Conservation (phyloP, 2,329 filamentous ascomycete genomes). For the Fusarium sterilihyphosum region DNA sequence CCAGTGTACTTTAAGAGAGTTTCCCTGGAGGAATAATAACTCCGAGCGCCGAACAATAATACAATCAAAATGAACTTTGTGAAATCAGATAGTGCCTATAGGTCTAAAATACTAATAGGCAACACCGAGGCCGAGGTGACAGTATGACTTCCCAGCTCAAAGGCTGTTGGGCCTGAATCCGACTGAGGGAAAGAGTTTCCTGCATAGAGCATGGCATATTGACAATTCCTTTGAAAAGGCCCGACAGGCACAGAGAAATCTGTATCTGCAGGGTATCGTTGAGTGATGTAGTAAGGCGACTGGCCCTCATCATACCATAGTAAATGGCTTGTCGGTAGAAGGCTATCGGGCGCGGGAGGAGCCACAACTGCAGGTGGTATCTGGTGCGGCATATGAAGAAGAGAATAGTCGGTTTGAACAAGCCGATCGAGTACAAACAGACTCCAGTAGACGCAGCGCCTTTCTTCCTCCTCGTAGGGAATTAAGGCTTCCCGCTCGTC, state of each 20-base stretch:
- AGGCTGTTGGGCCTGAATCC: background rate
- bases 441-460: conserved; percentile 54
- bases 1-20: background rate
- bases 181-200: conserved; percentile 34
- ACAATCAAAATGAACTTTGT: too few relatives aligned
- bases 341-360: conserved; percentile 43
- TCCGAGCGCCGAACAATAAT: rapidly evolving
- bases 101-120: background rate
- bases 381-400: conserved; percentile 46
- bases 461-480: conserved; percentile 50
- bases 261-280: conserved; percentile 41
- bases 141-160: background rate
- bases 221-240: conserved; percentile 48
- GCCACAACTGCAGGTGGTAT: conserved; percentile 44
- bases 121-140: background rate
- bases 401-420: conserved; percentile 44
- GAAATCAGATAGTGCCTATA: background rate
- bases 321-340: conserved; percentile 47
- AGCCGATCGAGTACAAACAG: conserved; percentile 55
- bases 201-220: conserved; percentile 47
- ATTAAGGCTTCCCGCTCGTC: conserved; percentile 40
- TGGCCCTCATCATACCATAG: conserved; percentile 42
- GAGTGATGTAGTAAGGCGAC: conserved; percentile 21
- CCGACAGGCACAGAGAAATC: conserved; percentile 45
- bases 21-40: rapidly evolving